phyloP scores from a whole-genome alignment of 352 stramenopile species.

The Globisporangium canariense region DNA sequence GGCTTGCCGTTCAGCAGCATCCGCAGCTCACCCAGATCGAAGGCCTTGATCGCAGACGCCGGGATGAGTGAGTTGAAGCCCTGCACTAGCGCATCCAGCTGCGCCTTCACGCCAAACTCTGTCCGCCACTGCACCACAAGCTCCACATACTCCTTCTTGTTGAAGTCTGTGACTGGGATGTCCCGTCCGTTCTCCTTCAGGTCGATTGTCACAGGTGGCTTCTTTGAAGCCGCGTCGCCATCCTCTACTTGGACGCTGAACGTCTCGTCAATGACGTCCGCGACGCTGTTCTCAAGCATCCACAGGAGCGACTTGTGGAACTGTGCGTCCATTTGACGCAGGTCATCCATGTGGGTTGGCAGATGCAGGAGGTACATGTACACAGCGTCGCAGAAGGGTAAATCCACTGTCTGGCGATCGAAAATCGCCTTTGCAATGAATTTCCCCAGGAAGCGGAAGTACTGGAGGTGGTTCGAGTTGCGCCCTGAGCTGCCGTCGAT shows the following conservation, averaged over 20 bases:
- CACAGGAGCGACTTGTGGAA: constrained; percentile 79
- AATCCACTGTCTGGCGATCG: constrained; percentile 77
- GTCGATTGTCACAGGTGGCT: constrained; percentile 30
- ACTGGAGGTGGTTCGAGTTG: constrained; percentile 28
- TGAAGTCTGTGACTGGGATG: constrained; percentile 65
- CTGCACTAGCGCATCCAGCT: constrained; percentile 55
- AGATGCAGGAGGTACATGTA: constrained; percentile 69
- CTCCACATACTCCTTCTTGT: constrained; percentile 76
- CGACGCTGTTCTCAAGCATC: constrained; percentile 86
- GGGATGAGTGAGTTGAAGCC: constrained; percentile 58
- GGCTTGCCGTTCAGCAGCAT: constrained; percentile 55
- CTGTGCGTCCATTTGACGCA: constrained; percentile 74
- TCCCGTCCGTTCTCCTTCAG: constrained; percentile 63
- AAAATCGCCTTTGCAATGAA: constrained; percentile 86
- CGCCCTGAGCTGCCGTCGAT: constrained; percentile 37
- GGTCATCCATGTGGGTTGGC: constrained; percentile 44
- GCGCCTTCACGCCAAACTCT: constrained; percentile 43
- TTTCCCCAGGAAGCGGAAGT: constrained; percentile 72
- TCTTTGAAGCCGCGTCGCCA: constrained; percentile 11
- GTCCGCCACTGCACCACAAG: constrained; percentile 62
- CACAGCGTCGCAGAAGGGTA: constrained; percentile 71
- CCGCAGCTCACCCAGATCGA: constrained; percentile 39
- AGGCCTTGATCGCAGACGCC: constrained; percentile 35
- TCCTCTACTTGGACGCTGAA: constrained; percentile 71
- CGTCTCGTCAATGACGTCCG: constrained; percentile 77